Base-by-base conservation (phyloP, 2,329 filamentous ascomycete species). In the Alternaria arborescens region DNA sequence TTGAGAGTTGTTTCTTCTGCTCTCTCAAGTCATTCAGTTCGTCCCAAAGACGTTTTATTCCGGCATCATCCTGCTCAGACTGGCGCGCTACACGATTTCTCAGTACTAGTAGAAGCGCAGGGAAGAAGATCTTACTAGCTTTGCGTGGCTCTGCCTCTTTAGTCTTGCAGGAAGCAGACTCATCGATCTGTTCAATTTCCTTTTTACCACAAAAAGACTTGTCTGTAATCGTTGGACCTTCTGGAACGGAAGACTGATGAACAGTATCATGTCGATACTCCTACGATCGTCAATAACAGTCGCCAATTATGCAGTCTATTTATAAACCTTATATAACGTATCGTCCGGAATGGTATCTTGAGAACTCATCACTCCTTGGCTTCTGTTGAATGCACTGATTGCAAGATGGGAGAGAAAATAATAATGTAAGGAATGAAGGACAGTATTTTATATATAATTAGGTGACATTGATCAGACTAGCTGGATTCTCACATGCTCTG, bases 301-400 rank as follows among this genome's bases (percentile, higher is more conserved):
- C 22, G 16, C 20, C 5, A 28, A 56, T 50, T 6, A 22, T 50
- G 28, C 11, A 36, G 4, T 8, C 42, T 50, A 3, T 16, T 14
- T 34, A 30, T 8, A 56, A 51, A 56, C 38, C 20, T 42, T 4
- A 28, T 43, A 56, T 20, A 50, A n/a, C 18, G 28, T 56, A 16
- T 56, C 10, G 28, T 56, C 54, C 42, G 16, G 26, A 43, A 56
- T 43, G 20, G 44, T 56, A 11, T 50, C 36, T 56, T 36, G 16
- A 43, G 44, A 56, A 51, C 20, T 28, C 16, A 56, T 56, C 11
- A 42, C 28, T 50, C 38, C 38, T 43, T 43, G 7, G 11, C 44
- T 56, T 34, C 34, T 22, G 1, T 2, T 20, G 44, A 43, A 50
- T 5, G 16, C 7, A 50, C 20, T 4, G 20, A 14, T 30, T 56